phyloP scores from a whole-genome alignment of 495 filamentous ascomycete genomes.

The Pyrenula aspistea region DNA sequence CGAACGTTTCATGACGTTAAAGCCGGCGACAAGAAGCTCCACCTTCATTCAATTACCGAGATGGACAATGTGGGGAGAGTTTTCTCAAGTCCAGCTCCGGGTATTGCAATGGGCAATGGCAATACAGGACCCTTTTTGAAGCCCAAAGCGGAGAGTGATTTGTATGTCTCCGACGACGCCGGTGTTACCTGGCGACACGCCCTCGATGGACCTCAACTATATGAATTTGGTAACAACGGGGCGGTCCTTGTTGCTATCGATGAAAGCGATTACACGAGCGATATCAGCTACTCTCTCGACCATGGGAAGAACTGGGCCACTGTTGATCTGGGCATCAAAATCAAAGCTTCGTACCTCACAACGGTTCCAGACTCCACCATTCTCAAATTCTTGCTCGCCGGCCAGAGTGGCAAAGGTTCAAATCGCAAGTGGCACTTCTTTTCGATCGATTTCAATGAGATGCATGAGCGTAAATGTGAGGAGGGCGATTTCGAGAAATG shows the following conservation, averaged over 20 bases:
- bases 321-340: constrained; percentile 45
- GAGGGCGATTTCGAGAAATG: constrained; percentile 76
- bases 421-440: constrained; percentile 43
- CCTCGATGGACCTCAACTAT: constrained; percentile 74
- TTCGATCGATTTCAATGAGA: constrained; percentile 66
- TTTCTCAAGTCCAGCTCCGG: constrained; percentile 87
- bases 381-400: constrained; percentile 74
- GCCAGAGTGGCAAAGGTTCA: constrained; percentile 26
- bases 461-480: constrained; percentile 73
- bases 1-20: constrained; percentile 61
- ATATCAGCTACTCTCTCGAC: constrained; percentile 71
- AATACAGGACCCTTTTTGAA: constrained; percentile 69
- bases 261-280: constrained; percentile 40
- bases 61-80: constrained; percentile 69
- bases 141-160: constrained; percentile 51
- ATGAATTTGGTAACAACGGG: constrained; percentile 88
- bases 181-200: constrained; percentile 71
- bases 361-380: constrained; percentile 85
- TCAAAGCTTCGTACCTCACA: constrained; percentile 57
- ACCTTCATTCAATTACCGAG: constrained; percentile 84
- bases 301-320: constrained; percentile 73
- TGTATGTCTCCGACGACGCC: constrained; percentile 86
- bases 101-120: constrained; percentile 83
- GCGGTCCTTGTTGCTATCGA: constrained; percentile 79
- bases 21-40: constrained; percentile 45